Conservation (phyloP, 768 basidiomycete genomes). For the Cystofilobasidium capitatum region DNA sequence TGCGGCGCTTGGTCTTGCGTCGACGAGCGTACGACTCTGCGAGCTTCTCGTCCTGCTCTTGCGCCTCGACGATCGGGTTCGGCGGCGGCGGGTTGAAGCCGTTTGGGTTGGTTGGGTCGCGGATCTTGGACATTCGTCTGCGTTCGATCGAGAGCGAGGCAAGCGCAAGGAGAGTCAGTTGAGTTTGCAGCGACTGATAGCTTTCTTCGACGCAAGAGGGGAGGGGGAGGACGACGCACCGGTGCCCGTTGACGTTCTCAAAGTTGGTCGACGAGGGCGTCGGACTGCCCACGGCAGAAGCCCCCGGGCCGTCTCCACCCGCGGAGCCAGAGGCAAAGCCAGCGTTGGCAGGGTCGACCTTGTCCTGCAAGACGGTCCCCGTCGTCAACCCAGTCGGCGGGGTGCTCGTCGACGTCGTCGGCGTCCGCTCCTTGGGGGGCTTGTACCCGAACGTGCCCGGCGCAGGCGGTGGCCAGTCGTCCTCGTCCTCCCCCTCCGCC, state of each 20-base stretch:
- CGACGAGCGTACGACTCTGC: neutral
- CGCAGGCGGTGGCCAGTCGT: neutral
- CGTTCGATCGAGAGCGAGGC: too few species aligned
- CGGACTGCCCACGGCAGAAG: neutral
- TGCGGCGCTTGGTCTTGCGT: neutral
- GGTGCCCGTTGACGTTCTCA: neutral
- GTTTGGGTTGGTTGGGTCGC: neutral
- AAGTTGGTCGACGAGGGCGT: neutral
- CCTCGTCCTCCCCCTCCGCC: neutral
- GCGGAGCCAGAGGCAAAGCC: neutral
- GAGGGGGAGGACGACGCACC: neutral
- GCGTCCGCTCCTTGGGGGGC: neutral
- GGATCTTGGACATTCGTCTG: neutral
- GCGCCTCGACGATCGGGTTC: neutral
- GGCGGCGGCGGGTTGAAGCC: neutral
- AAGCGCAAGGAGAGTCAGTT: neutral
- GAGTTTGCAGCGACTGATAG: neutral
- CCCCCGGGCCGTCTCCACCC: too few species aligned
- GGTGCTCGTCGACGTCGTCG: neutral
- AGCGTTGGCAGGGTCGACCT: neutral
- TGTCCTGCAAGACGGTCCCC: neutral
- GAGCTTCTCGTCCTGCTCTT: neutral
- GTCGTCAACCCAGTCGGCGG: neutral
- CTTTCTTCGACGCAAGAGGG: too few species aligned
- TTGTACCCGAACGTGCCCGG: conserved; percentile 4